These are phyloP conservation scores for Stemphylium lycopersici DNA, from an alignment of 2,329 filamentous ascomycete species.

Conservation along the genomic window DNA sequence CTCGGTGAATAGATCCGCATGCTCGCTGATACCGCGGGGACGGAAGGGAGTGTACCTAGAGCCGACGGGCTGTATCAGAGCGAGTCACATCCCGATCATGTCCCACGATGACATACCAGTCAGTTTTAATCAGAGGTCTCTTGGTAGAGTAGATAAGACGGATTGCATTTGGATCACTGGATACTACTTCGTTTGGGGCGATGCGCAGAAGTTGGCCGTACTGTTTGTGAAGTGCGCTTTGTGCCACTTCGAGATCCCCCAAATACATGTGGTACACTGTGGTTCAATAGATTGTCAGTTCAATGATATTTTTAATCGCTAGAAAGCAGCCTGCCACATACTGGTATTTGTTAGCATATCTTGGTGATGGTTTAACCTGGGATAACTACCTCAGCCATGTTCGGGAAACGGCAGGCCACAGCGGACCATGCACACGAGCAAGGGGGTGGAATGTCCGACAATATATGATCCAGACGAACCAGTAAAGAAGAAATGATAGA, in stretches of 20 bases:
- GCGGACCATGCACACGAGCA: slow-evolving; percentile 11
- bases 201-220: slow-evolving; percentile 21
- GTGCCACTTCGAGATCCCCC: slow-evolving; percentile 10
- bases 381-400: slow-evolving; percentile 6
- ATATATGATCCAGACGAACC: slow-evolving; percentile 7
- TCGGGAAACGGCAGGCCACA: slow-evolving; percentile 11
- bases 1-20: slow-evolving; percentile 28
- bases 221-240: slow-evolving; percentile 14
- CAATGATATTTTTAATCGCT: not conserved
- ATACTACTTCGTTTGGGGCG: slow-evolving; percentile 27
- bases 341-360: not conserved
- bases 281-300: not conserved
- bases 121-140: slow-evolving; percentile 16
- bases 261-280: slow-evolving; percentile 11
- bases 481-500: not conserved
- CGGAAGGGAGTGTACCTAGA: slow-evolving; percentile 21
- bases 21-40: slow-evolving; percentile 20
- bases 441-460: slow-evolving; percentile 14
- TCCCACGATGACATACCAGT: not conserved
- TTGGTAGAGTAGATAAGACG: slow-evolving; percentile 23
- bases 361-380: not conserved
- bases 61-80: not conserved
- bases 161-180: slow-evolving; percentile 15
- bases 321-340: not conserved
- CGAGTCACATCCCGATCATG: not conserved